Evolutionary conservation across 257 asterid species (phyloP).

Genomic region (Fraxinus anomala): DNA sequence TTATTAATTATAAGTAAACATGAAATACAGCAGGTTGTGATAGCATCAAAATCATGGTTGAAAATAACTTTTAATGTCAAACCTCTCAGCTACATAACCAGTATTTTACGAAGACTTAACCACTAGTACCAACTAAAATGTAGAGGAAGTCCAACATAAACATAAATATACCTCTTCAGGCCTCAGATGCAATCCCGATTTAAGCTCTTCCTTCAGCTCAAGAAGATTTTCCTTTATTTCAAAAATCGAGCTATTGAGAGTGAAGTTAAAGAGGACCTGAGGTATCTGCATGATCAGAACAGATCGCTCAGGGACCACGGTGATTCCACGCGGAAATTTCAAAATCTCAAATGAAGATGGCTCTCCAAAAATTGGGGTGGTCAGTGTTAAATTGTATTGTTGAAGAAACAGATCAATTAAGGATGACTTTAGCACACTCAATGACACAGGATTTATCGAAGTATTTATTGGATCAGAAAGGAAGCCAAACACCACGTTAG

Average conservation of each 20-base stretch:
- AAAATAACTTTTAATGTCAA: slow-evolving; percentile 4
- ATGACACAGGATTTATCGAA: slow-evolving; percentile 44
- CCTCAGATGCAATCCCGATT: slow-evolving; percentile 57
- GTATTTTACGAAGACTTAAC: not conserved
- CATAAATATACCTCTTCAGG: slow-evolving; percentile 56
- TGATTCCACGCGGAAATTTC: slow-evolving; percentile 78
- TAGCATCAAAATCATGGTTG: slow-evolving; percentile 16
- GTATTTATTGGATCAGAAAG: slow-evolving; percentile 60
- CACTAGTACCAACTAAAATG: slow-evolving; percentile 15
- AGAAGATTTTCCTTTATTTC: slow-evolving; percentile 64
- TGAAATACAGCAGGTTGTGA: not conserved
- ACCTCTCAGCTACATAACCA: not conserved
- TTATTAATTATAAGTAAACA: slow-evolving; percentile 3
- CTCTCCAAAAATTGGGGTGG: slow-evolving; percentile 62
- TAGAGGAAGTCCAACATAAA: slow-evolving; percentile 14
- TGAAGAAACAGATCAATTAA: slow-evolving; percentile 65
- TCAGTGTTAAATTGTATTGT: slow-evolving; percentile 62
- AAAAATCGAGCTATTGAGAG: slow-evolving; percentile 69
- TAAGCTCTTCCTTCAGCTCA: slow-evolving; percentile 67
- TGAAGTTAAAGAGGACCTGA: slow-evolving; percentile 61
- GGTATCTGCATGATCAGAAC: slow-evolving; percentile 36
- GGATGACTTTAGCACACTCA: slow-evolving; percentile 57
- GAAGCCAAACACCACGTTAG: slow-evolving; percentile 73
- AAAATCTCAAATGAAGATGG: slow-evolving; percentile 71
- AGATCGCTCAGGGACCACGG: slow-evolving; percentile 55